Percentiles rank a stretch among this genome's conserved stretches.
Conservation (phyloP, 176 grass and related monocot genomes). For the Ampelocalamus luodianensis region DNA sequence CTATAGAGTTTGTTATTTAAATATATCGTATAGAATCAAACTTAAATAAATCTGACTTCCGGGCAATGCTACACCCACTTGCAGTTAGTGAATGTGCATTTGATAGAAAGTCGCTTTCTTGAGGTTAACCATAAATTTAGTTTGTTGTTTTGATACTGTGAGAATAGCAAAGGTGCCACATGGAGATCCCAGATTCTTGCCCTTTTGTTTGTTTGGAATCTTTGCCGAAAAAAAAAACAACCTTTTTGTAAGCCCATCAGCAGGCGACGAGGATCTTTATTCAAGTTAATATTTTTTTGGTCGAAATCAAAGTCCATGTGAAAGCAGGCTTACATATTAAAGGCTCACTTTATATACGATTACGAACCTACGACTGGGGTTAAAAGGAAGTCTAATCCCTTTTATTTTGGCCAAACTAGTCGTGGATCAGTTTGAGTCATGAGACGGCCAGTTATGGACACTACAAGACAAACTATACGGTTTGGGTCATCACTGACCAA, state of each 20-base stretch:
- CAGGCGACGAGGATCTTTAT: background rate
- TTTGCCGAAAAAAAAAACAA: background rate
- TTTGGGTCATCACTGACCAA: too few relatives aligned
- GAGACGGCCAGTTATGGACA: too few relatives aligned
- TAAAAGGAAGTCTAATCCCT: too few relatives aligned
- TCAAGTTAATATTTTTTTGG: too few relatives aligned
- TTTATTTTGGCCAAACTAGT: too few relatives aligned
- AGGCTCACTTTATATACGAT: too few relatives aligned
- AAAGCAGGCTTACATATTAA: too few relatives aligned
- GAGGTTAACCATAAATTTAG: background rate
- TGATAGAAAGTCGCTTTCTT: background rate
- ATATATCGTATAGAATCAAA: background rate
- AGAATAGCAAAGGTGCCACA: conserved; percentile 13
- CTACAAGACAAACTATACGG: too few relatives aligned
- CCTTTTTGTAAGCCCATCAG: background rate
- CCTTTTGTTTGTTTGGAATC: conserved; percentile 45
- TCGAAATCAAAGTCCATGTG: too few relatives aligned
- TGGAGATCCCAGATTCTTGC: conserved; percentile 35
- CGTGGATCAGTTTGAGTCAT: too few relatives aligned
- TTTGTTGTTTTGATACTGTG: background rate
- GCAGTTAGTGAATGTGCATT: background rate
- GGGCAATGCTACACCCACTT: background rate
- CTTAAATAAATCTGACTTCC: background rate
- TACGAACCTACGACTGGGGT: too few relatives aligned
- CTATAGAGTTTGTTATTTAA: background rate